phyloP scores from a whole-genome alignment of 2,329 filamentous ascomycete species.

The Bertia moriformis region DNA sequence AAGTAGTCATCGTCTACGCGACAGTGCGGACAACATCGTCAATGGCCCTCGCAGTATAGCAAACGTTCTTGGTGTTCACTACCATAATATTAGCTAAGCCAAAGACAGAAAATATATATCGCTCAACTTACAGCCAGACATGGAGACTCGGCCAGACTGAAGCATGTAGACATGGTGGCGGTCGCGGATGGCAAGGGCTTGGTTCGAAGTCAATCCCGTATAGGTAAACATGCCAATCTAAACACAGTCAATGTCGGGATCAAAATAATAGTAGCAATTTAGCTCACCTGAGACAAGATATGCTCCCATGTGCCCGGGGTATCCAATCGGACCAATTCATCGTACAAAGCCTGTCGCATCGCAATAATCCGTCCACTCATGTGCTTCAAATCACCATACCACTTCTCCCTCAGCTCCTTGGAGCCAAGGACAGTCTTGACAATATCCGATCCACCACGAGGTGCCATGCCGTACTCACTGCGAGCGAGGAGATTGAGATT shows the following conservation, averaged over 20 bases:
- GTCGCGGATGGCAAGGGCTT: slow-evolving; percentile 7
- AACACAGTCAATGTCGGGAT: background rate
- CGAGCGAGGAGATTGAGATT: background rate
- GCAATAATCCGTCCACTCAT: background rate
- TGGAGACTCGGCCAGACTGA: slow-evolving; percentile 10
- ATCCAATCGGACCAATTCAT: background rate
- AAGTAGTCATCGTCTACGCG: slow-evolving; percentile 8
- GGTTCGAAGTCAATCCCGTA: slow-evolving; percentile 10
- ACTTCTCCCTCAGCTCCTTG: slow-evolving; percentile 12
- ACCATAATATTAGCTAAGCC: background rate
- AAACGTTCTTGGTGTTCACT: slow-evolving; percentile 22
- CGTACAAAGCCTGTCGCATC: background rate
- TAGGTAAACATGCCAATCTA: slow-evolving; percentile 15
- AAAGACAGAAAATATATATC: too few species aligned
- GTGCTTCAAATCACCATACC: slow-evolving; percentile 7
- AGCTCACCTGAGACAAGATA: background rate
- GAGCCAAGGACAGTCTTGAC: background rate
- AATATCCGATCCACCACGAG: background rate
- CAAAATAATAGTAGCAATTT: background rate
- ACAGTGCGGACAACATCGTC: slow-evolving; percentile 12
- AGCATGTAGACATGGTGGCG: slow-evolving; percentile 12
- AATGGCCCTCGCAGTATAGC: slow-evolving; percentile 16
- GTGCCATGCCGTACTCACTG: background rate
- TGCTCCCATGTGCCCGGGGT: background rate
- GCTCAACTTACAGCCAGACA: slow-evolving; percentile 10